phyloP scores from a whole-genome alignment of 345 rosid genomes.

The Mercurialis annua region DNA sequence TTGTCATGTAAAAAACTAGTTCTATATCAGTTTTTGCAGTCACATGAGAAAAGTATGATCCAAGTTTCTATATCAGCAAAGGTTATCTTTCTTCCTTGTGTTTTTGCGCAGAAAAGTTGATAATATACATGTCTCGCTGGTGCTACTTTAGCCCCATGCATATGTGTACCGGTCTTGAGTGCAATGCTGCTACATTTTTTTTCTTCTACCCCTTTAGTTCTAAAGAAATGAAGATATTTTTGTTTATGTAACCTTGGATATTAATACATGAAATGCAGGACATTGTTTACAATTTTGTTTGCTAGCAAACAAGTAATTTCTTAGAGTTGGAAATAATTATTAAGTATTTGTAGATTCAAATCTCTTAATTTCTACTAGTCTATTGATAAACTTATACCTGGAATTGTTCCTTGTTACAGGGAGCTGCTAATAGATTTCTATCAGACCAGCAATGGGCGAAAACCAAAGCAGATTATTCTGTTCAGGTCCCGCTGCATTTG shows the following conservation, averaged over 20 bases:
- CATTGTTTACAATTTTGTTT: too few species aligned
- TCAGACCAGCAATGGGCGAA: conserved; percentile 42
- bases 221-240: too few species aligned
- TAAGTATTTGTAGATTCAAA: conserved; percentile 1
- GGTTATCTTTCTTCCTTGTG: neutral
- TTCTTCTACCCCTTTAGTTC: neutral
- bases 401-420: conserved; percentile 33
- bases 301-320: neutral
- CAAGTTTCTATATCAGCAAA: conserved; percentile 1
- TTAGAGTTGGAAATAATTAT: neutral
- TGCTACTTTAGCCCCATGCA: neutral
- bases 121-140: neutral
- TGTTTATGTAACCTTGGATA: too few species aligned
- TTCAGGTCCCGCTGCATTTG: conserved; percentile 59
- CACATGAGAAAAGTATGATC: neutral
- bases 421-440: conserved; percentile 70
- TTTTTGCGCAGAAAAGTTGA: neutral
- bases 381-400: conserved; percentile 6
- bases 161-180: neutral
- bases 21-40: neutral
- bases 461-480: conserved; percentile 74
- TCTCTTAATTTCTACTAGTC: neutral
- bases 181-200: neutral
- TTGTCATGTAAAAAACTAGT: neutral
- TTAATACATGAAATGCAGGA: neutral